A percentile compares a stretch with the other conserved stretches of the same genome.
These are phyloP conservation scores for Ophiorrhiza pumila DNA, from an alignment of 257 asterid genomes.

Conservation along the genomic window DNA sequence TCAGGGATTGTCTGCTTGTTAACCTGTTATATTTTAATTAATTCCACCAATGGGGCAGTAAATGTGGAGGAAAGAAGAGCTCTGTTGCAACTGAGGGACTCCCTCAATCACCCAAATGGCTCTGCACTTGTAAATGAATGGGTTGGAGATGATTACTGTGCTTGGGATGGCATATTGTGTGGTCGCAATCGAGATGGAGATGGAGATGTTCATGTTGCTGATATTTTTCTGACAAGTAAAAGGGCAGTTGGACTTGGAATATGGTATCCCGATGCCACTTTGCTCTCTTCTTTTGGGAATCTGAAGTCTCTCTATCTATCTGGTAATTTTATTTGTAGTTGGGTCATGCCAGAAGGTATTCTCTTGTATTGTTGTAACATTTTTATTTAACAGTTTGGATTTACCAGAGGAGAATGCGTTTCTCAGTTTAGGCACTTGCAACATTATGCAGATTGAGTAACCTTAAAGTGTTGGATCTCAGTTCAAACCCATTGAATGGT, in stretches of 20 bases:
- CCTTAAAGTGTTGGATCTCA: constrained; percentile 22
- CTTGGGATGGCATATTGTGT: constrained; percentile 17
- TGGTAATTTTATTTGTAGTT: neutral
- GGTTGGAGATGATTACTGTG: constrained; percentile 20
- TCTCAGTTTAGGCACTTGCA: constrained; percentile 14
- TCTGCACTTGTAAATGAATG: constrained; percentile 18
- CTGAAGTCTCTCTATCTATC: constrained; percentile 10
- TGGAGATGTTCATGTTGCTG: neutral
- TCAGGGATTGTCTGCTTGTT: constrained; percentile 1
- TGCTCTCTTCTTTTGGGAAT: constrained; percentile 3
- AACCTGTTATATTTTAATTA: neutral
- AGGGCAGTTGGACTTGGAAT: neutral
- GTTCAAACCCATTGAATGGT: constrained; percentile 19
- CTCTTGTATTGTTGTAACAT: neutral
- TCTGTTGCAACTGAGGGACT: constrained; percentile 11
- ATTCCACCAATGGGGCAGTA: neutral
- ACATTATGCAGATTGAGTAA: constrained; percentile 21
- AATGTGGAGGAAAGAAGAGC: constrained; percentile 6
- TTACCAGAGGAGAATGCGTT: neutral
- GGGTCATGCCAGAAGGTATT: constrained; percentile 13
- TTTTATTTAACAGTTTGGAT: neutral
- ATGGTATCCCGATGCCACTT: constrained; percentile 7
- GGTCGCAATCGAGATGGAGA: neutral
- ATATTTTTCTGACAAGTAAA: neutral
- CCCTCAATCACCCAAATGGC: constrained; percentile 17